Conservation (phyloP, 148 eudicot species). For the Silene latifolia region DNA sequence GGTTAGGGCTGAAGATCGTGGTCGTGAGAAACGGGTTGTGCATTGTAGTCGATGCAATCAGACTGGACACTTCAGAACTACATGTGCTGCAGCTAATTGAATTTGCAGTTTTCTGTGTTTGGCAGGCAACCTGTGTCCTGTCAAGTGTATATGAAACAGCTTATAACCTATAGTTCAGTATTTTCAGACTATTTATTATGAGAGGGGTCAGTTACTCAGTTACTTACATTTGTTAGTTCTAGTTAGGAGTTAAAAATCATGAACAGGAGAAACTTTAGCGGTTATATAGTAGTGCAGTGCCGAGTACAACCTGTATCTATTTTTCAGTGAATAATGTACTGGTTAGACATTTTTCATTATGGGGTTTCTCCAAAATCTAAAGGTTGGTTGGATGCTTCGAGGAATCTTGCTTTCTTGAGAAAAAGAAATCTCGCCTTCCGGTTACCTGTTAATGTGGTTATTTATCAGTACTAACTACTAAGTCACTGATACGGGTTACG, state of each 20-base stretch:
- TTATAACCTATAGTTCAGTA: not conserved
- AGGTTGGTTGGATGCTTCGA: too few relatives aligned
- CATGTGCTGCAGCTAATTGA: slow-evolving; percentile 52
- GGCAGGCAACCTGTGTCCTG: too few relatives aligned
- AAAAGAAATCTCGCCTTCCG: too few relatives aligned
- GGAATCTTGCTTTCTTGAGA: too few relatives aligned
- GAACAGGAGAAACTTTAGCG: not conserved
- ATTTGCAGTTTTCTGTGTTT: not conserved
- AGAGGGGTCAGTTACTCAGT: not conserved
- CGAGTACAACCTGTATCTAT: too few relatives aligned
- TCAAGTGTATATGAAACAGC: not conserved
- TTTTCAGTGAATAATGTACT: too few relatives aligned
- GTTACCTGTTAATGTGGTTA: too few relatives aligned
- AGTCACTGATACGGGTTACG: too few relatives aligned
- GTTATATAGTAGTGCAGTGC: not conserved
- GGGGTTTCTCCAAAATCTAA: too few relatives aligned
- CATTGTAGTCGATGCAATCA: slow-evolving; percentile 71
- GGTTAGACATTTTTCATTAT: too few relatives aligned
- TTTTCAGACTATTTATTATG: not conserved
- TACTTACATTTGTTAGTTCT: not conserved
- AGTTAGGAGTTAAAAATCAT: not conserved
- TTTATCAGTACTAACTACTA: too few relatives aligned
- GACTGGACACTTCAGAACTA: slow-evolving; percentile 65
- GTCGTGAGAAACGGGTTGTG: slow-evolving; percentile 51
- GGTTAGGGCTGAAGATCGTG: slow-evolving; percentile 52